Conservation (phyloP, 768 basidiomycete species). For the Mycena indigotica region DNA sequence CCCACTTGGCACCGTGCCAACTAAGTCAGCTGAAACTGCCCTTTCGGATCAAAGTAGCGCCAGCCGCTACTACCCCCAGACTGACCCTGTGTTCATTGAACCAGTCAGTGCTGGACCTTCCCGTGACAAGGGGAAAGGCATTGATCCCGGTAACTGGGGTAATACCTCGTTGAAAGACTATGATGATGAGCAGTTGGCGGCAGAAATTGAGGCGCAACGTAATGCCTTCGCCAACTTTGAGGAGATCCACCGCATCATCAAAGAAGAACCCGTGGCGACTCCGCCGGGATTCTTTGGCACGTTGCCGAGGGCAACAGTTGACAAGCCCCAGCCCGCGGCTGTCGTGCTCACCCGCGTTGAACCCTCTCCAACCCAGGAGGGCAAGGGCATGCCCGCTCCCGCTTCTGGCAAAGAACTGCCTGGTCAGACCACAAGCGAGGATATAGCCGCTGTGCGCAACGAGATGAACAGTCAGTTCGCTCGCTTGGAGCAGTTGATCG, state of each 20-base stretch:
- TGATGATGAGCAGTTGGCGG: too few species aligned
- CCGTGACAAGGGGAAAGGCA: slow-evolving; percentile 8
- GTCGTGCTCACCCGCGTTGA: neutral
- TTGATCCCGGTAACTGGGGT: slow-evolving; percentile 11
- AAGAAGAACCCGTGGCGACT: neutral
- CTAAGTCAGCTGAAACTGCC: neutral
- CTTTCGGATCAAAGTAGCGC: neutral
- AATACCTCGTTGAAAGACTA: neutral
- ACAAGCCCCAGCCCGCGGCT: neutral
- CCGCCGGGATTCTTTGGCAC: neutral
- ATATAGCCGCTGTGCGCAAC: neutral
- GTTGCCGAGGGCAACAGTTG: neutral
- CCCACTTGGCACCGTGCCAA: neutral
- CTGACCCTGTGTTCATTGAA: neutral
- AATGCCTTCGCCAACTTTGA: neutral
- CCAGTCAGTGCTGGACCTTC: slow-evolving; percentile 6
- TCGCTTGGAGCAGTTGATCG: neutral
- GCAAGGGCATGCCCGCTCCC: neutral
- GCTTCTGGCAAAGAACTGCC: neutral
- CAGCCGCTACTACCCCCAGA: neutral
- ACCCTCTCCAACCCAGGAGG: neutral
- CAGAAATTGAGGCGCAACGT: neutral
- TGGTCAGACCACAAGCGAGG: slow-evolving; percentile 6
- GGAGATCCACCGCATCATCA: slow-evolving; percentile 4
- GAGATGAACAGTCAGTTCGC: neutral